These are phyloP conservation scores for Crotalaria pallida DNA, from an alignment of 306 rosid species.

Conservation along the genomic window DNA sequence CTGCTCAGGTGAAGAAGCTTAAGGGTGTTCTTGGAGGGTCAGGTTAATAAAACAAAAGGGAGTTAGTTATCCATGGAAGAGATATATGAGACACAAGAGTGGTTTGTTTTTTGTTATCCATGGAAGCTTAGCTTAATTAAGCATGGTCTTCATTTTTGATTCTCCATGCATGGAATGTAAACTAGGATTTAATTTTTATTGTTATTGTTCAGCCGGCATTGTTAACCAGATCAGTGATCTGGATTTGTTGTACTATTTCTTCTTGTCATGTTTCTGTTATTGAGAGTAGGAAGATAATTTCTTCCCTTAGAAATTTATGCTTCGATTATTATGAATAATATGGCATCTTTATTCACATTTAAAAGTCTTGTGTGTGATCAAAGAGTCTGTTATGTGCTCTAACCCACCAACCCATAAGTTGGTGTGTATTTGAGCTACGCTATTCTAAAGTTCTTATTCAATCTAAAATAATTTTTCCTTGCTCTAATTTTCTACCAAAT, in stretches of 20 bases:
- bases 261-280: not conserved
- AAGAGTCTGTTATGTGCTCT: no score
- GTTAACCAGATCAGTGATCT: not conserved
- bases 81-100: not conserved
- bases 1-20: constrained; percentile 59
- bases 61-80: not conserved
- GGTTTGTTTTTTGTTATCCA: not conserved
- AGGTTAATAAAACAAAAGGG: constrained; percentile 20
- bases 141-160: constrained; percentile 2
- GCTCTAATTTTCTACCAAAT: no score
- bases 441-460: no score
- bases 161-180: constrained; percentile 25
- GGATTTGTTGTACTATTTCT: not conserved
- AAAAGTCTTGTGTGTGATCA: no score
- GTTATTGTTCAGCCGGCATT: not conserved
- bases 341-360: not conserved
- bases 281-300: not conserved
- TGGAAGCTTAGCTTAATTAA: not conserved
- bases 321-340: constrained; percentile 2
- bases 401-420: no score
- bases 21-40: constrained; percentile 85
- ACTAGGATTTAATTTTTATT: not conserved
- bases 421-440: no score
- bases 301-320: not conserved
- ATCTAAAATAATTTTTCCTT: no score